Evolutionary conservation across 2,329 filamentous ascomycete species (phyloP).

Genomic region (Ophiocordyceps camponoti-saundersi): DNA sequence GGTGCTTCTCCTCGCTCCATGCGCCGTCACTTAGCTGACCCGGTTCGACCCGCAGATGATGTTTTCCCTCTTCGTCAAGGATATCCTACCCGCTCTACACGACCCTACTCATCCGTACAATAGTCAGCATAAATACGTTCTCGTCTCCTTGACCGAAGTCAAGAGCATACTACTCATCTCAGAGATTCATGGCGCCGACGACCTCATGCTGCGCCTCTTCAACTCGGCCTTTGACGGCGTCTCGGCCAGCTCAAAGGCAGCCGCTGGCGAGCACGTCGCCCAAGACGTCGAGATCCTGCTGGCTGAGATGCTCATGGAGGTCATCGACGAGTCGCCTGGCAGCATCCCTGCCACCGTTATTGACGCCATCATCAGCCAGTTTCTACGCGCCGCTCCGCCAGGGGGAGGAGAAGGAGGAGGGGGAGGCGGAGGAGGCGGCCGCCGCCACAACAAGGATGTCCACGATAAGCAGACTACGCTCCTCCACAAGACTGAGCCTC

Average conservation of each 20-base stretch:
- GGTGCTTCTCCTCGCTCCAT: slow-evolving; percentile 27
- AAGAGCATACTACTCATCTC: slow-evolving; percentile 88
- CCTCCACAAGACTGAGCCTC: slow-evolving; percentile 71
- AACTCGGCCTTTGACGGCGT: slow-evolving; percentile 84
- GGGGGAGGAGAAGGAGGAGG: too few relatives aligned
- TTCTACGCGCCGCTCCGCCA: slow-evolving; percentile 69
- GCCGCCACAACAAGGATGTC: slow-evolving; percentile 42
- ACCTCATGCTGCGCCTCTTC: slow-evolving; percentile 67
- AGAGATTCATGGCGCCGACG: slow-evolving; percentile 69
- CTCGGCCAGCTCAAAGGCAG: slow-evolving; percentile 56
- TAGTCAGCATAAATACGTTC: slow-evolving; percentile 78
- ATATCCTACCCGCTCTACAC: slow-evolving; percentile 69
- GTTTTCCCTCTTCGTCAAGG: slow-evolving; percentile 73
- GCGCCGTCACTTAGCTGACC: slow-evolving; percentile 1
- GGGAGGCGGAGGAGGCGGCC: slow-evolving; percentile 21
- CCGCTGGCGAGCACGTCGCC: slow-evolving; percentile 64
- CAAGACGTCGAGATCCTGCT: slow-evolving; percentile 92
- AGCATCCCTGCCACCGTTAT: slow-evolving; percentile 63
- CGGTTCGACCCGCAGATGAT: slow-evolving; percentile 47
- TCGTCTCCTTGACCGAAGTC: slow-evolving; percentile 76
- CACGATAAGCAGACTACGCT: slow-evolving; percentile 71
- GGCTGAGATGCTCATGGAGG: slow-evolving; percentile 64
- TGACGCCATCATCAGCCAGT: slow-evolving; percentile 89
- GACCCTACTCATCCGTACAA: slow-evolving; percentile 84
- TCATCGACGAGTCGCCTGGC: slow-evolving; percentile 71